A percentile compares a stretch with the other conserved stretches of the same genome.
Conservation (phyloP, 441 rosid species). For the Aquilaria agallochum region DNA sequence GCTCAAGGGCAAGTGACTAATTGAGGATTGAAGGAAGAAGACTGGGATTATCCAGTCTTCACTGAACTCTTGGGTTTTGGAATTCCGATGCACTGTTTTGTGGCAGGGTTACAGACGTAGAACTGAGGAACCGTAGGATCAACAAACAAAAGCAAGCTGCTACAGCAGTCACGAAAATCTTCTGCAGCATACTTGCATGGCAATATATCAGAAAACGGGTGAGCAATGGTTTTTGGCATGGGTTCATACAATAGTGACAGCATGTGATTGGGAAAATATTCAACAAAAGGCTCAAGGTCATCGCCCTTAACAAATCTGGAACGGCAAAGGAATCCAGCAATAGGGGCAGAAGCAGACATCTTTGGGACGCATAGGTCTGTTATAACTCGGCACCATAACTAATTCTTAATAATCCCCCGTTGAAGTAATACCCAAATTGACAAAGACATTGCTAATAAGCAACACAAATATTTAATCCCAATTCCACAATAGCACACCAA, state of each 20-base stretch:
- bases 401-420: too few relatives aligned
- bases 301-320: not conserved
- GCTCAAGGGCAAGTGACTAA: too few relatives aligned
- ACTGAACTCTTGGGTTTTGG: not conserved
- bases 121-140: not conserved
- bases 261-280: too few relatives aligned
- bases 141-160: not conserved
- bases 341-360: not conserved
- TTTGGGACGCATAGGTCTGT: slow-evolving; percentile 1
- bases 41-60: too few relatives aligned
- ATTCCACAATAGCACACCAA: too few relatives aligned
- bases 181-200: too few relatives aligned
- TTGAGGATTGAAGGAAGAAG: too few relatives aligned
- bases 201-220: not conserved
- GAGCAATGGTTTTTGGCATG: not conserved
- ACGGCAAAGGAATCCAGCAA: not conserved
- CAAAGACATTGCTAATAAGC: too few relatives aligned
- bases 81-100: slow-evolving; percentile 1
- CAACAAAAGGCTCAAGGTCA: not conserved
- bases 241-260: not conserved
- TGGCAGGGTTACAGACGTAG: not conserved
- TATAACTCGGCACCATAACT: not conserved
- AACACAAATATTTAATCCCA: too few relatives aligned
- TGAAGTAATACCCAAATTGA: too few relatives aligned
- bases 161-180: not conserved